These are phyloP conservation scores for Emericellopsis cladophorae DNA, from an alignment of 2,329 filamentous ascomycete genomes.

Conservation along the genomic window DNA sequence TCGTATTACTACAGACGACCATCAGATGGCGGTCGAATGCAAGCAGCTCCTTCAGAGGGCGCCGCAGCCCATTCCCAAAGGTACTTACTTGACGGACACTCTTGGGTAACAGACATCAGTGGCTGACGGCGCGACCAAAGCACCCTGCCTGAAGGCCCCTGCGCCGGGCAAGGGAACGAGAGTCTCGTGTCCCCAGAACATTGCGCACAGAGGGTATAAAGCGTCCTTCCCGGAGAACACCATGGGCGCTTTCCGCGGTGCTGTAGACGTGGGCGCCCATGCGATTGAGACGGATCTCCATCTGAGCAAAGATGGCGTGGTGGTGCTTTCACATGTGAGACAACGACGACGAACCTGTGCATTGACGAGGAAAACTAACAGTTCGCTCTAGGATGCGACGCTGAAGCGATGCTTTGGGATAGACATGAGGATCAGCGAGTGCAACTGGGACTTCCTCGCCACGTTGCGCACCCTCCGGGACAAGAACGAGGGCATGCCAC, in stretches of 20 bases:
- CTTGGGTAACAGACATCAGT: too few species aligned
- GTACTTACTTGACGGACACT: not conserved
- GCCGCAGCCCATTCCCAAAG: not conserved
- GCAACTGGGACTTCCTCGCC: slow-evolving; percentile 61
- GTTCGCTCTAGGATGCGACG: slow-evolving; percentile 46
- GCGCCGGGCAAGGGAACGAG: slow-evolving; percentile 12
- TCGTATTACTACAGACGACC: not conserved
- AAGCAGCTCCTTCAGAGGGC: not conserved
- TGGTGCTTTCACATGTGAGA: slow-evolving; percentile 69
- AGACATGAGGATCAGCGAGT: slow-evolving; percentile 60
- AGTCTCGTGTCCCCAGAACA: slow-evolving; percentile 48
- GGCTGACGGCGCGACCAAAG: slow-evolving; percentile 5
- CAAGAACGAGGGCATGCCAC: slow-evolving; percentile 61
- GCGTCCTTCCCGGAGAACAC: slow-evolving; percentile 75
- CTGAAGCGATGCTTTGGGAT: slow-evolving; percentile 73
- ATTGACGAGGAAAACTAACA: not conserved
- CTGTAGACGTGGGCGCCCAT: slow-evolving; percentile 61
- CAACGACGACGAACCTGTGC: not conserved
- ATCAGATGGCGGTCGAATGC: not conserved
- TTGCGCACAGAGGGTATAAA: slow-evolving; percentile 72
- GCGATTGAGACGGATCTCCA: slow-evolving; percentile 86
- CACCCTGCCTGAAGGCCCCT: slow-evolving; percentile 20
- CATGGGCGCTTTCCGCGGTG: slow-evolving; percentile 63
- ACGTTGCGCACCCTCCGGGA: slow-evolving; percentile 52
- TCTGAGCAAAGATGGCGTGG: slow-evolving; percentile 67